Base-by-base conservation (phyloP, 2,329 filamentous ascomycete genomes). In the Colletotrichum sp. region DNA sequence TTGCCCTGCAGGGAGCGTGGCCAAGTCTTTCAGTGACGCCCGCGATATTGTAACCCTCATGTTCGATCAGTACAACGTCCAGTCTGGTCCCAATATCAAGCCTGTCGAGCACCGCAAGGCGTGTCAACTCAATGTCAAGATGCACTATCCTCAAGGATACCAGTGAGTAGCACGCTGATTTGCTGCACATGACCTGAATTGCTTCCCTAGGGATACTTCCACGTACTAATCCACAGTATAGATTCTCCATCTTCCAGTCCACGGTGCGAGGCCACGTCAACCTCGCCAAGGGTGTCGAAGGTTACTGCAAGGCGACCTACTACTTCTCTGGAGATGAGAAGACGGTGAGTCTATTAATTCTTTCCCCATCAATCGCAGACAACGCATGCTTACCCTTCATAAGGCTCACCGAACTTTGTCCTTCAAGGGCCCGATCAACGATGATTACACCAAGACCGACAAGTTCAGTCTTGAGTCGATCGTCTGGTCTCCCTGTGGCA, bases 401-500 rank as follows among this genome's bases (percentile, higher is more conserved):
- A 79, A 78, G 86, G 85, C 78, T 83, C 83, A 83, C 72, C 83
- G 77, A 81, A 84, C 80, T 67, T 84, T 86, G 77, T 81, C 76
- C 30, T 87, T 89, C 81, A 82, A 80, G 4, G 88, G 88, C 21
- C 88, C 87, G 18, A 84, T 80, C 69, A 76, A 79, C 73, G 81
- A 82, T 49, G 83, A 85, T 78, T 90, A 89, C 82, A 80, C 81
- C 77, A 86, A 87, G 81, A 84, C 84, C 64, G 88, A 90, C 78
- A 79, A 83, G 67, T 85, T 89, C 74, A 84, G 86, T 68, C 83
- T 85, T 79, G 85, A 85, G 57, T 87, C 86, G 44, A 84, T 85
- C 55, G 87, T 90, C 76, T 90, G 89, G 89, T 89, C 88, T 65
- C 88, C 88, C 18, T 90, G 89, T 82, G 88, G 88, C 68, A 80